These are phyloP conservation scores for Metschnikowia kunwiensis DNA, from an alignment of 805 yeast species.

Conservation along the genomic window DNA sequence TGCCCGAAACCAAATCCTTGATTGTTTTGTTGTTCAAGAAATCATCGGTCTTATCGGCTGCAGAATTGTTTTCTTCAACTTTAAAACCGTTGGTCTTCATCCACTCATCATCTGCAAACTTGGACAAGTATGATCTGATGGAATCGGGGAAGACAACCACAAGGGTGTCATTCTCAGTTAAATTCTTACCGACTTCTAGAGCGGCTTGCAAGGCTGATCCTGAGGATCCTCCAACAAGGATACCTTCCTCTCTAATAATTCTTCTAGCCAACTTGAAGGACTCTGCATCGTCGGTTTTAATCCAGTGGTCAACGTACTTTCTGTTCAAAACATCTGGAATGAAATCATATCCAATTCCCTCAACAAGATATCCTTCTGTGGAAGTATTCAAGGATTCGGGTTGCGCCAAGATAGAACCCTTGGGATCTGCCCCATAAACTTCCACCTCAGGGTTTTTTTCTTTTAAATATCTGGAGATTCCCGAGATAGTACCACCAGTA, in stretches of 20 bases:
- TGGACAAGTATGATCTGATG: conserved; percentile 79
- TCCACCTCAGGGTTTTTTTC: conserved; percentile 60
- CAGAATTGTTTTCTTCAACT: conserved; percentile 50
- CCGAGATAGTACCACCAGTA: conserved; percentile 96
- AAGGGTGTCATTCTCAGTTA: conserved; percentile 69
- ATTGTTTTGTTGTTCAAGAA: conserved; percentile 47
- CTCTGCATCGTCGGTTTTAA: conserved; percentile 80
- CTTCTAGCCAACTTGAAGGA: conserved; percentile 79
- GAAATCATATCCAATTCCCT: conserved; percentile 90
- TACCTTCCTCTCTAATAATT: conserved; percentile 80
- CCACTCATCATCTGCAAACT: conserved; percentile 91
- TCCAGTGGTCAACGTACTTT: conserved; percentile 67
- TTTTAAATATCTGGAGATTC: conserved; percentile 76
- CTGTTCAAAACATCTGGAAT: conserved; percentile 78
- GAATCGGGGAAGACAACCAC: conserved; percentile 86
- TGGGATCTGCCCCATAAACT: conserved; percentile 81
- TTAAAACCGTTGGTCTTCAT: conserved; percentile 70
- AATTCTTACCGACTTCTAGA: conserved; percentile 60
- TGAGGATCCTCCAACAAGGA: conserved; percentile 85
- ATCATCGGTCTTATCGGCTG: conserved; percentile 41
- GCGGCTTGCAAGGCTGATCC: conserved; percentile 84
- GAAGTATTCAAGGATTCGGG: conserved; percentile 69
- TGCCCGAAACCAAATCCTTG: conserved; percentile 55
- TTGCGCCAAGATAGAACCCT: conserved; percentile 78
- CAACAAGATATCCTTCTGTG: conserved; percentile 67